Evolutionary conservation across 106 monocot genomes (phyloP).

Genomic region (Allium fistulosum): DNA sequence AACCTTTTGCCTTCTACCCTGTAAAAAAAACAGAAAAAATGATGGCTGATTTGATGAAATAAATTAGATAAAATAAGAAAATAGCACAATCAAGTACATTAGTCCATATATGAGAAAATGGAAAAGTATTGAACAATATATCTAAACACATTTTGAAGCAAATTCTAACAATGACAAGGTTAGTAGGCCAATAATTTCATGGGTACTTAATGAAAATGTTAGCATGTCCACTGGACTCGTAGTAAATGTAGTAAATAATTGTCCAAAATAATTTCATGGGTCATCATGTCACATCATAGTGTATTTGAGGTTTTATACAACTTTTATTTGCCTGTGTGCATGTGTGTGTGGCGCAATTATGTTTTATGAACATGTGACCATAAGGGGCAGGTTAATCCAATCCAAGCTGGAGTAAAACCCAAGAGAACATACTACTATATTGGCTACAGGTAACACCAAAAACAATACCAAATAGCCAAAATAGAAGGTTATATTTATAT

Average conservation of each 20-base stretch:
- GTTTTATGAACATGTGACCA: no score
- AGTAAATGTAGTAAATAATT: not conserved
- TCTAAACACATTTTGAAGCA: not conserved
- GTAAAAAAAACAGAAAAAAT: not conserved
- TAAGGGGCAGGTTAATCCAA: no score
- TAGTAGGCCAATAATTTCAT: not conserved
- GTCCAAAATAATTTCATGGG: not conserved
- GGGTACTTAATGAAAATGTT: not conserved
- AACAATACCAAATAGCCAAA: no score
- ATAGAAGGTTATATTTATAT: no score
- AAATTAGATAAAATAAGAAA: not conserved
- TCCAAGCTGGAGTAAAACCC: no score
- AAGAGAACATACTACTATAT: no score
- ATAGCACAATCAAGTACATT: not conserved
- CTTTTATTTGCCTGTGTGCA: not conserved
- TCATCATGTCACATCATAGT: not conserved
- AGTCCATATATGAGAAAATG: not conserved
- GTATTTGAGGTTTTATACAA: not conserved
- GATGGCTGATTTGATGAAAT: not conserved
- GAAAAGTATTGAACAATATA: not conserved
- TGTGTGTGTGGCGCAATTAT: no score
- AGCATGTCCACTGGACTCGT: not conserved
- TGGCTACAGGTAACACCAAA: no score
- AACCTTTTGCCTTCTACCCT: constrained; percentile 77
- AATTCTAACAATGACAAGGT: not conserved